These are phyloP conservation scores for Mortierella sp. DNA, from an alignment of 371 early-diverging fungal species.

Conservation along the genomic window DNA sequence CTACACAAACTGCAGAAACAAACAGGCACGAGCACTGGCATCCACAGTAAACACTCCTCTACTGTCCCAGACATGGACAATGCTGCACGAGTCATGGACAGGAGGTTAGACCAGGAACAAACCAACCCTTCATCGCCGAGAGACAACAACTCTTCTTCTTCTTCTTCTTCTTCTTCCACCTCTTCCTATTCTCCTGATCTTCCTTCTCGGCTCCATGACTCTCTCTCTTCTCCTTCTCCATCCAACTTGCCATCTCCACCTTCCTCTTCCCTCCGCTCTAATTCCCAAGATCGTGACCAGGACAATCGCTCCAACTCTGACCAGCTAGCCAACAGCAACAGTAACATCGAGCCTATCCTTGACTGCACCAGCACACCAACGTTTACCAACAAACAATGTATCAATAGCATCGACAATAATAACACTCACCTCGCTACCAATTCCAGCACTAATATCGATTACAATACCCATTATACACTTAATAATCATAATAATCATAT, in stretches of 20 bases:
- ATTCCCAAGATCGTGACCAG: neutral
- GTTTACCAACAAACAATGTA: neutral
- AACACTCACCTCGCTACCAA: neutral
- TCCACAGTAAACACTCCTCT: neutral
- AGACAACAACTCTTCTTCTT: neutral
- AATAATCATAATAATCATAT: slow-evolving; percentile 1
- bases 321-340: neutral
- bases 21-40: no score
- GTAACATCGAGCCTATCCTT: neutral
- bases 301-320: neutral
- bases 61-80: slow-evolving; percentile 1
- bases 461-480: neutral
- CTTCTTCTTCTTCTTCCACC: slow-evolving; percentile 1
- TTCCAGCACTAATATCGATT: neutral
- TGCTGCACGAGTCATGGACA: slow-evolving; percentile 6
- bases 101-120: neutral
- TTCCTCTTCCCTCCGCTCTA: neutral
- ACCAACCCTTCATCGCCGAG: neutral
- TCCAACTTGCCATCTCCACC: neutral
- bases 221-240: neutral
- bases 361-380: slow-evolving; percentile 5
- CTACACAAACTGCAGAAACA: neutral
- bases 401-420: slow-evolving; percentile 8
- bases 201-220: neutral
- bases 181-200: neutral